Conservation (phyloP, 805 yeast species). For the Zygotorulaspora florentina region DNA sequence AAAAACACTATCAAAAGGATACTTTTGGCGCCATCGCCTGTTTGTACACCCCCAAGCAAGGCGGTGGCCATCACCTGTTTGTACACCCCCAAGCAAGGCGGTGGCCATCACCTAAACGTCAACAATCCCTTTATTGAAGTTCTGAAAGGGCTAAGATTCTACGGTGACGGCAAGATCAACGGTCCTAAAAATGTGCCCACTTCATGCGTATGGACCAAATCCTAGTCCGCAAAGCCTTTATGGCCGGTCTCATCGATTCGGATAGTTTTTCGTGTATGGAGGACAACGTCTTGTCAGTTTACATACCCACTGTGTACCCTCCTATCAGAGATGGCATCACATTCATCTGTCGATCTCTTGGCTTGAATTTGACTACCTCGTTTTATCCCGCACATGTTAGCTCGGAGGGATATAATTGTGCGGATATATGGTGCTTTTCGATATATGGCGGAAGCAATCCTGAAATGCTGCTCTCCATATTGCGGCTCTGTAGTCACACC, state of each 20-base stretch:
- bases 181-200: constrained; percentile 4
- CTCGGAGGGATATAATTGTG: constrained; percentile 1
- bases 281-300: neutral
- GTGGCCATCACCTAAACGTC: constrained; percentile 1
- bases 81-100: constrained; percentile 1
- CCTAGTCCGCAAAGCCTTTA: constrained; percentile 9
- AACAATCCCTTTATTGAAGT: constrained; percentile 7
- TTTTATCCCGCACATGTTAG: constrained; percentile 1
- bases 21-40: constrained; percentile 5
- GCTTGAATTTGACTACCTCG: constrained; percentile 5
- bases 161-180: constrained; percentile 1
- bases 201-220: constrained; percentile 5
- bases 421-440: constrained; percentile 9
- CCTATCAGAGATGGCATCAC: constrained; percentile 7
- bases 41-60: constrained; percentile 1
- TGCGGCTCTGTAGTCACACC: constrained; percentile 8
- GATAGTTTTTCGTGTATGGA: constrained; percentile 5
- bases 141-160: constrained; percentile 5
- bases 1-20: neutral
- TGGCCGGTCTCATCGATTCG: constrained; percentile 12
- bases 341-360: constrained; percentile 7
- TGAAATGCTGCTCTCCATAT: constrained; percentile 5
- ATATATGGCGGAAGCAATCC: constrained; percentile 8
- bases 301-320: constrained; percentile 4
- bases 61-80: neutral